These are phyloP conservation scores for Aquilaria yunnanensis DNA, from an alignment of 345 rosid species.

Conservation along the genomic window DNA sequence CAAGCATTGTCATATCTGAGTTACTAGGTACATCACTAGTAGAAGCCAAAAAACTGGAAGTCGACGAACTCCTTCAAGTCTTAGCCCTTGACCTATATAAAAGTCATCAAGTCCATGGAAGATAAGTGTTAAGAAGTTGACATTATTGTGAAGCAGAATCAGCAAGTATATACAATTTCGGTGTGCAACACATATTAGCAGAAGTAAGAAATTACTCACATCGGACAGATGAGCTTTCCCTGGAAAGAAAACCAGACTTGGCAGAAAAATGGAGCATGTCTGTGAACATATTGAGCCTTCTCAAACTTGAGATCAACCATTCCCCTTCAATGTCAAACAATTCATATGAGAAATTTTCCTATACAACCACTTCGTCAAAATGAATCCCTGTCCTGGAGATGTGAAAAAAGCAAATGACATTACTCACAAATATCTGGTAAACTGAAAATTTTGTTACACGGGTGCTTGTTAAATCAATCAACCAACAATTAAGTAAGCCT, in stretches of 20 bases:
- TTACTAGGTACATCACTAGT: background rate
- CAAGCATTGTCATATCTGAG: background rate
- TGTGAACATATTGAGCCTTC: slow-evolving; percentile 36
- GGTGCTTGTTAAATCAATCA: too few species aligned
- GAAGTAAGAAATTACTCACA: slow-evolving; percentile 22
- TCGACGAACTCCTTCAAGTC: background rate
- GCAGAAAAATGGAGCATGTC: slow-evolving; percentile 31
- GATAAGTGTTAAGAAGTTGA: background rate
- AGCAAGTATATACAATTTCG: too few species aligned
- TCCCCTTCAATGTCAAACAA: slow-evolving; percentile 25
- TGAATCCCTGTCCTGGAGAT: background rate
- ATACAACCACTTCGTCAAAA: background rate
- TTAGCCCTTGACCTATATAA: background rate
- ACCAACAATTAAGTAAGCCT: too few species aligned
- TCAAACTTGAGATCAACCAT: slow-evolving; percentile 34
- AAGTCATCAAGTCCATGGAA: background rate
- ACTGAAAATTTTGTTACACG: background rate
- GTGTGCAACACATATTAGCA: too few species aligned
- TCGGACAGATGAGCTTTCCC: slow-evolving; percentile 22
- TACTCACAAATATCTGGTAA: background rate
- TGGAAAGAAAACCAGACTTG: slow-evolving; percentile 36
- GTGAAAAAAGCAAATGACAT: too few species aligned
- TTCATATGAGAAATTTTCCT: background rate
- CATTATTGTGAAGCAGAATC: background rate
- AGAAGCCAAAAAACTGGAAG: slow-evolving; percentile 10